These are phyloP conservation scores for Ophiostoma himal-ulmi DNA, from an alignment of 2,329 filamentous ascomycete genomes.

Conservation along the genomic window DNA sequence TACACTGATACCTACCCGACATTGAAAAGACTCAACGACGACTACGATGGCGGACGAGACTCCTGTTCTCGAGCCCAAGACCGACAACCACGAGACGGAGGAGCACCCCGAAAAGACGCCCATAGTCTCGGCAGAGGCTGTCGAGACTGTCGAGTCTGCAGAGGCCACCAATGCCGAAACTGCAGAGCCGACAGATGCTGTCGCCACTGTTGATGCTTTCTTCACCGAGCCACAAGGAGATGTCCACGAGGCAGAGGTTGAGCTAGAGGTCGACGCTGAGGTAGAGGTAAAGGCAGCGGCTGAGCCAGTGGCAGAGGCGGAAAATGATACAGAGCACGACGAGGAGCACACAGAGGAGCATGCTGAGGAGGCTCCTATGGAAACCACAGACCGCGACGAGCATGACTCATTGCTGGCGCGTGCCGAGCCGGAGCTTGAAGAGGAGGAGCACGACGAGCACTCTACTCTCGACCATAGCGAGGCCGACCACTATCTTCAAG, in stretches of 20 bases:
- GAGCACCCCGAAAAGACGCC: background rate
- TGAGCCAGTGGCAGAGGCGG: background rate
- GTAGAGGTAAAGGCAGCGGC: background rate
- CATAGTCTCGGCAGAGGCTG: background rate
- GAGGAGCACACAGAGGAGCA: background rate
- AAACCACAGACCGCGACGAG: background rate
- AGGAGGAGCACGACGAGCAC: background rate
- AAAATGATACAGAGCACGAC: background rate
- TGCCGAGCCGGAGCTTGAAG: background rate
- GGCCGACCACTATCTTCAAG: slow-evolving; percentile 10
- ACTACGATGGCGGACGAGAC: slow-evolving; percentile 29
- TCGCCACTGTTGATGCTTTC: background rate
- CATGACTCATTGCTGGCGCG: background rate
- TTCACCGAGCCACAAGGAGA: background rate
- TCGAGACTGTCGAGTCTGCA: background rate
- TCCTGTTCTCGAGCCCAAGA: slow-evolving; percentile 44
- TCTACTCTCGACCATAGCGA: slow-evolving; percentile 11
- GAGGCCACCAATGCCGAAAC: background rate
- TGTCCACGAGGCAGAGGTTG: background rate
- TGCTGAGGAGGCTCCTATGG: background rate
- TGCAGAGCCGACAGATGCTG: background rate
- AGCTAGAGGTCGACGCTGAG: background rate
- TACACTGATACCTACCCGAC: too few species aligned
- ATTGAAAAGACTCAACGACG: background rate
- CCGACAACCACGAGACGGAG: slow-evolving; percentile 33